Conservation (phyloP, 2,329 filamentous ascomycete species). For the Nothopassalora personata region DNA sequence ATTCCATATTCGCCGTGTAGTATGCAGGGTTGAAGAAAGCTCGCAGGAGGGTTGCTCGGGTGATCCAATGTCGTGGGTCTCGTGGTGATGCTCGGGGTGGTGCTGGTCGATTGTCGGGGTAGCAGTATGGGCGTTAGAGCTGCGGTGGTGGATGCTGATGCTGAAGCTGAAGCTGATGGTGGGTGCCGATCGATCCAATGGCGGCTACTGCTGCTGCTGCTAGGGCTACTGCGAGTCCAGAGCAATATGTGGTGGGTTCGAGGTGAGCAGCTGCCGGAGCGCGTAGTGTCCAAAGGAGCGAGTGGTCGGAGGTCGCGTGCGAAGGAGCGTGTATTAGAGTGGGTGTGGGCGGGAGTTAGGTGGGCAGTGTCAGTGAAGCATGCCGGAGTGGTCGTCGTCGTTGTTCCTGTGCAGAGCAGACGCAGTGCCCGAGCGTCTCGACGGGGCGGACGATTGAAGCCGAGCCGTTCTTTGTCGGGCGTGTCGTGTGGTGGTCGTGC, state of each 20-base stretch:
- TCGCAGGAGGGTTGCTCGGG: not conserved
- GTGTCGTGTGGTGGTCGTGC: not conserved
- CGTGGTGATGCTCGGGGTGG: conserved; percentile 1
- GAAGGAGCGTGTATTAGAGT: conserved; percentile 2
- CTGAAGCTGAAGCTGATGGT: not conserved
- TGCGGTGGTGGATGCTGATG: conserved; percentile 3
- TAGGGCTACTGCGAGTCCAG: not conserved
- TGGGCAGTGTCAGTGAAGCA: conserved; percentile 2
- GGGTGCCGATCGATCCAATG: not conserved
- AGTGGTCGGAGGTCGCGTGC: not conserved
- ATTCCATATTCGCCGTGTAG: conserved; percentile 61
- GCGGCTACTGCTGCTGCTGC: not conserved
- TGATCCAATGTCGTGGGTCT: conserved; percentile 1
- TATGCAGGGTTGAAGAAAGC: conserved; percentile 6
- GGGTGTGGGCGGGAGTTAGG: not conserved
- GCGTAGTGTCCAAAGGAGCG: conserved; percentile 1
- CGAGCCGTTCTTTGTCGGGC: not conserved
- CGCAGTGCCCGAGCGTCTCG: not conserved
- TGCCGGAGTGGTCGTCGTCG: not conserved
- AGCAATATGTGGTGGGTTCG: not conserved
- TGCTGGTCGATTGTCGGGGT: conserved; percentile 1
- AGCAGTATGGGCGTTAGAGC: not conserved
- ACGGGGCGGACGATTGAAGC: conserved; percentile 4
- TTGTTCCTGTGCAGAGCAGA: not conserved
- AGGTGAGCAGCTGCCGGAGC: not conserved